A percentile compares a stretch with the other conserved stretches of the same genome.
These are phyloP conservation scores for Cymbomonas tetramitiformis DNA, from an alignment of 139 green algal species.

Conservation along the genomic window DNA sequence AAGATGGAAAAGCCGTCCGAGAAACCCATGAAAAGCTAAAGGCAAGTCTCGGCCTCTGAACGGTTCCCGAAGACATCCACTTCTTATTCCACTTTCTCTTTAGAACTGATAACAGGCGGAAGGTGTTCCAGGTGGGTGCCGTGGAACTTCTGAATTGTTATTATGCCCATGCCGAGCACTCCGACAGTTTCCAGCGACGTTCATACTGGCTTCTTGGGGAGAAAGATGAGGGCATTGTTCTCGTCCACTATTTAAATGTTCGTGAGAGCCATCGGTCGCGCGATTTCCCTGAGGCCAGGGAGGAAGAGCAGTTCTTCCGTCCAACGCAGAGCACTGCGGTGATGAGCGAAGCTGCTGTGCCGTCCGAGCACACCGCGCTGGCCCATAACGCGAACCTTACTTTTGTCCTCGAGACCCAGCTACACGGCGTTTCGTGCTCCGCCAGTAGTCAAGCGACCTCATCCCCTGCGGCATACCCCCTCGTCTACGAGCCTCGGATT, in stretches of 20 bases:
- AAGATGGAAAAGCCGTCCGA: slow-evolving; percentile 50
- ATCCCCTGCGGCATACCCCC: too few species aligned
- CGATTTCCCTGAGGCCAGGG: not conserved
- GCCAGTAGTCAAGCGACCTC: too few species aligned
- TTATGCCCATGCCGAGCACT: slow-evolving; percentile 45
- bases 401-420: too few species aligned
- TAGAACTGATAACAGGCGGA: not conserved
- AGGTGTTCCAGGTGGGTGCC: slow-evolving; percentile 40
- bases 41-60: too few species aligned
- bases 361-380: too few species aligned
- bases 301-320: not conserved
- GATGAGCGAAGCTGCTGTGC: too few species aligned
- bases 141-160: slow-evolving; percentile 59
- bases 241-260: slow-evolving; percentile 45
- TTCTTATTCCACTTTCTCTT: not conserved
- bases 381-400: too few species aligned
- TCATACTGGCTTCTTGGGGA: slow-evolving; percentile 64
- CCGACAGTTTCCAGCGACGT: slow-evolving; percentile 40
- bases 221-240: slow-evolving; percentile 26
- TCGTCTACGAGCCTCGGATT: too few species aligned
- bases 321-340: not conserved
- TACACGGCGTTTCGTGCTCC: too few species aligned
- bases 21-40: slow-evolving; percentile 74
- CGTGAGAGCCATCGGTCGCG: too few species aligned
- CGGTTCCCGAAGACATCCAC: not conserved